Evolutionary conservation across 2,329 filamentous ascomycete species (phyloP).

Genomic region (Colletotrichum simmondsii): DNA sequence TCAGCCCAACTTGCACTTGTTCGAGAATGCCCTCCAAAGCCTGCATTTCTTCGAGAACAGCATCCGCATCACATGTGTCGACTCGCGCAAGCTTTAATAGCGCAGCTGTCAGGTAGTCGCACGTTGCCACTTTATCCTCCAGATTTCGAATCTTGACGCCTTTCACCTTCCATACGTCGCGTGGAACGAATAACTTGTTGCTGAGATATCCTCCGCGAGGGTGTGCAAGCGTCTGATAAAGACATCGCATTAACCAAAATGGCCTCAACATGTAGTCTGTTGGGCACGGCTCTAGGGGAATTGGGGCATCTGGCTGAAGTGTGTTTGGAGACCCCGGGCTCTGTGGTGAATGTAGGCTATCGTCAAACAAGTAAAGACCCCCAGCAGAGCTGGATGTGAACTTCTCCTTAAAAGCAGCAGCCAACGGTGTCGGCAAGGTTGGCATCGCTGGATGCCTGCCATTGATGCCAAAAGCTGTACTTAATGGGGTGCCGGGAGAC

Average conservation of each 20-base stretch:
- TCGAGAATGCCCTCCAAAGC: conserved; percentile 86
- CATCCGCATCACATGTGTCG: conserved; percentile 90
- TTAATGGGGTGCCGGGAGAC: conserved; percentile 80
- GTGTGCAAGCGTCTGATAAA: conserved; percentile 93
- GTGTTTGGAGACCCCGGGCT: conserved; percentile 74
- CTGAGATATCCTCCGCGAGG: conserved; percentile 93
- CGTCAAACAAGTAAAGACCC: conserved; percentile 86
- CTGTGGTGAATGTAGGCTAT: conserved; percentile 77
- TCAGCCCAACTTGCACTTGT: conserved; percentile 79
- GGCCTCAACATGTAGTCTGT: conserved; percentile 89
- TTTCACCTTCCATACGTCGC: conserved; percentile 93
- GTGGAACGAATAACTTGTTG: conserved; percentile 89
- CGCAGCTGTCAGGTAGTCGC: conserved; percentile 90
- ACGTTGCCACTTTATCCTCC: conserved; percentile 94
- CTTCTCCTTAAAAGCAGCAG: conserved; percentile 69
- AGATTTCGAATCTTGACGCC: conserved; percentile 91
- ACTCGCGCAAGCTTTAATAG: conserved; percentile 85
- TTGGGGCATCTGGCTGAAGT: conserved; percentile 72
- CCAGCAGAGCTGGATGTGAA: conserved; percentile 68
- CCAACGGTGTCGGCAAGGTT: conserved; percentile 74
- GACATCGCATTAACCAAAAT: conserved; percentile 96
- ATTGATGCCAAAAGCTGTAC: conserved; percentile 69
- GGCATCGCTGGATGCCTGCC: conserved; percentile 66
- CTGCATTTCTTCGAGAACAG: conserved; percentile 94
- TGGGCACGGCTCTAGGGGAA: conserved; percentile 90